These are phyloP conservation scores for Aciculosporium take DNA, from an alignment of 2,329 filamentous ascomycete genomes.

Conservation along the genomic window DNA sequence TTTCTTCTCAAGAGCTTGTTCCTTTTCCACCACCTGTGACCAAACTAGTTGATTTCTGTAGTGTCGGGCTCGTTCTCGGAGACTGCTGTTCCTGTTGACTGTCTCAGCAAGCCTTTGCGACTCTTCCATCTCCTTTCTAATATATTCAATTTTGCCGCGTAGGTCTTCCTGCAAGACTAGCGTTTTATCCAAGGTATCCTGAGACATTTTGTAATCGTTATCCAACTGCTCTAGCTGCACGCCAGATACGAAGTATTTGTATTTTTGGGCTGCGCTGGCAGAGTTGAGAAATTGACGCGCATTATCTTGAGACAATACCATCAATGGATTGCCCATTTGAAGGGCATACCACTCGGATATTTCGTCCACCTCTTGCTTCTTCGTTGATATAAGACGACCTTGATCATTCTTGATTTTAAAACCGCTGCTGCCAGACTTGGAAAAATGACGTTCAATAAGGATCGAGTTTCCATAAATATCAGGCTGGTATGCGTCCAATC, in stretches of 20 bases:
- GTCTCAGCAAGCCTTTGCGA: constrained; percentile 51
- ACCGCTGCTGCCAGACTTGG: constrained; percentile 54
- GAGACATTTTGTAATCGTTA: constrained; percentile 75
- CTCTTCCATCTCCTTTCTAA: constrained; percentile 34
- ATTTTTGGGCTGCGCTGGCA: constrained; percentile 72
- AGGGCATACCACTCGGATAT: constrained; percentile 87
- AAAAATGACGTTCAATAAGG: constrained; percentile 82
- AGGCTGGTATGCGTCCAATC: constrained; percentile 68
- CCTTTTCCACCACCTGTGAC: constrained; percentile 70
- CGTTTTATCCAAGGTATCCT: constrained; percentile 60
- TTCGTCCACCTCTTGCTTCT: constrained; percentile 77
- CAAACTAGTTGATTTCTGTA: constrained; percentile 62
- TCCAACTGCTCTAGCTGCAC: constrained; percentile 88
- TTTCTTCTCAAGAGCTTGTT: constrained; percentile 33
- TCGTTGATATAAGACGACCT: constrained; percentile 61
- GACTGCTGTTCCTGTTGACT: constrained; percentile 49
- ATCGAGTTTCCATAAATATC: constrained; percentile 76
- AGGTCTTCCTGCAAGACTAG: constrained; percentile 23
- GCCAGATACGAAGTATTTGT: constrained; percentile 90
- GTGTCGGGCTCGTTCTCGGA: constrained; percentile 46
- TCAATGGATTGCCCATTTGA: constrained; percentile 94
- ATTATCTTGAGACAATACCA: constrained; percentile 88
- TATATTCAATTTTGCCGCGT: constrained; percentile 17
- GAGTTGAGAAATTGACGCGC: constrained; percentile 84
- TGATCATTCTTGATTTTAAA: constrained; percentile 74